A percentile compares a stretch with the other conserved stretches of the same genome.
These are phyloP conservation scores for Thielaviopsis musarum DNA, from an alignment of 2,329 filamentous ascomycete genomes.

Conservation along the genomic window DNA sequence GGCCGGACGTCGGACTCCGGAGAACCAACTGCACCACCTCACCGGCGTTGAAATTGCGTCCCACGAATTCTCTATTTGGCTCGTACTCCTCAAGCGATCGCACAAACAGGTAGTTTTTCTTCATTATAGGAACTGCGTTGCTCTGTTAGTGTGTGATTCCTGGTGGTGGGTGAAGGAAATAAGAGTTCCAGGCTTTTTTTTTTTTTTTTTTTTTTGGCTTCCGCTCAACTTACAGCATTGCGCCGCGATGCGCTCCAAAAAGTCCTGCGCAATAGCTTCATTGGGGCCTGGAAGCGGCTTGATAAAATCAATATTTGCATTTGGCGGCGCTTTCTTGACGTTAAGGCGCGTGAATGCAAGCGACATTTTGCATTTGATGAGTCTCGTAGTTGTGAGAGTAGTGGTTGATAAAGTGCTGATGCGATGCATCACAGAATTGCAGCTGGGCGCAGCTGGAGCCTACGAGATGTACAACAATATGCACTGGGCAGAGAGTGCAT, in stretches of 20 bases:
- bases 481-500: too few relatives aligned
- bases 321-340: slow-evolving; percentile 55
- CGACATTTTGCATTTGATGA: slow-evolving; percentile 37
- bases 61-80: slow-evolving; percentile 67
- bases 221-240: slow-evolving; percentile 43
- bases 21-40: slow-evolving; percentile 77
- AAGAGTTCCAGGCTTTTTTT: background rate
- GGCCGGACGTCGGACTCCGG: slow-evolving; percentile 42
- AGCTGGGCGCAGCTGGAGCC: too few relatives aligned
- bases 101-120: slow-evolving; percentile 44
- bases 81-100: slow-evolving; percentile 61
- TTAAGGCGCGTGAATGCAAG: slow-evolving; percentile 67
- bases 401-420: background rate
- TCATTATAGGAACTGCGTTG: slow-evolving; percentile 47
- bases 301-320: slow-evolving; percentile 69
- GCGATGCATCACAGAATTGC: too few relatives aligned
- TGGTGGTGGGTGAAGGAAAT: background rate
- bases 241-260: slow-evolving; percentile 61
- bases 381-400: background rate
- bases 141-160: background rate
- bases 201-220: too few relatives aligned
- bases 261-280: slow-evolving; percentile 47
- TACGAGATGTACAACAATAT: too few relatives aligned
- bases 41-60: slow-evolving; percentile 79
- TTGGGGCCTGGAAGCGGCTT: slow-evolving; percentile 54